Conservation (phyloP, 2,329 filamentous ascomycete species). For the Lasiodiplodia theobromae region DNA sequence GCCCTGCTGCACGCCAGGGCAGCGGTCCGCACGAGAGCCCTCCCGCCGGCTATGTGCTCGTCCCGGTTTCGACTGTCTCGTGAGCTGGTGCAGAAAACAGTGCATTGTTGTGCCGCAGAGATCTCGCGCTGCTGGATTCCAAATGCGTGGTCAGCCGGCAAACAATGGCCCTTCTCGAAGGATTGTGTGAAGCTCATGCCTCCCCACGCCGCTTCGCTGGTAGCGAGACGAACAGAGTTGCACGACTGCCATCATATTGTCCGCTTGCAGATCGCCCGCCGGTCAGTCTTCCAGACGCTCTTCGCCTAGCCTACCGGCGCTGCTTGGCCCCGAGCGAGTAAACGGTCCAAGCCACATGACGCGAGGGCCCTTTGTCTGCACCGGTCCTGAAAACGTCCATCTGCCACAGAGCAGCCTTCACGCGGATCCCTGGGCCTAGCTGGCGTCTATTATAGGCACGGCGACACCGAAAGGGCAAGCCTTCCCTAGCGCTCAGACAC, state of each 20-base stretch:
- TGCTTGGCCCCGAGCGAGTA: conserved; percentile 1
- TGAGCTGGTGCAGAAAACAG: conserved; percentile 30
- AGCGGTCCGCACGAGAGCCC: conserved; percentile 29
- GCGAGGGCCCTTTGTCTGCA: conserved; percentile 14
- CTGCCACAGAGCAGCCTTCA: conserved; percentile 22
- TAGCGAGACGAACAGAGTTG: conserved; percentile 29
- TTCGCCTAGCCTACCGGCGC: conserved; percentile 22
- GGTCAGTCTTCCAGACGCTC: conserved; percentile 16
- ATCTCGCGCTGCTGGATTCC: conserved; percentile 24
- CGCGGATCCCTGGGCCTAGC: conserved; percentile 23
- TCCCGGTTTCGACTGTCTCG: conserved; percentile 30
- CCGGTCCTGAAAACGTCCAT: conserved; percentile 27
- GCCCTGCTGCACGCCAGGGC: conserved; percentile 23
- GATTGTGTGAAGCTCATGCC: conserved; percentile 8
- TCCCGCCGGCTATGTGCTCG: conserved; percentile 22
- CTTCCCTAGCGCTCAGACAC: conserved; percentile 22
- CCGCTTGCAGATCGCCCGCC: conserved; percentile 25
- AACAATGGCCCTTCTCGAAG: conserved; percentile 15
- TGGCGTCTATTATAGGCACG: conserved; percentile 25
- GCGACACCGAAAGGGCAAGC: conserved; percentile 25
- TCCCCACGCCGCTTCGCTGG: conserved; percentile 21
- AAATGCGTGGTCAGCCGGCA: conserved; percentile 26
- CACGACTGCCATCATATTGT: conserved; percentile 20
- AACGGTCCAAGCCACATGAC: conserved; percentile 29
- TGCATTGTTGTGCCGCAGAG: conserved; percentile 17